Evolutionary conservation across 257 asterid species (phyloP).

Genomic region (Agastache rugosa): DNA sequence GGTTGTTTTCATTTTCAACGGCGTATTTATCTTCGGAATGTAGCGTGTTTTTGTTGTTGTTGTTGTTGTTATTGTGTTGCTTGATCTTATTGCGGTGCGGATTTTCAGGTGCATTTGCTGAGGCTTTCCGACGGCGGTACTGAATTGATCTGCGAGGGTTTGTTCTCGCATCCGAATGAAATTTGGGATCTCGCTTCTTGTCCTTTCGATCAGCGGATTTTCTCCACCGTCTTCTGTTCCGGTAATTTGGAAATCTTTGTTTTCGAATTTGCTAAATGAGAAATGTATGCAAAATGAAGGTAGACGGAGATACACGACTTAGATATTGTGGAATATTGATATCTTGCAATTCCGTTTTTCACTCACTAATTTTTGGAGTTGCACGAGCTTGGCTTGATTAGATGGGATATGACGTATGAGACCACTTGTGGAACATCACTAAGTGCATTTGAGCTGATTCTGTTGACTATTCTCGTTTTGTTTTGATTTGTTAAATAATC

Average conservation of each 20-base stretch:
- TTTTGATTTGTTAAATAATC: conserved; percentile 18
- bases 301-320: background rate
- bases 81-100: conserved; percentile 34
- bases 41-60: conserved; percentile 13
- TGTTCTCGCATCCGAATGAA: conserved; percentile 90
- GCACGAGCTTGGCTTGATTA: conserved; percentile 24
- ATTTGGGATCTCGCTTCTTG: conserved; percentile 97
- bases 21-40: background rate
- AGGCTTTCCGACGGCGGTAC: conserved; percentile 78
- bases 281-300: background rate
- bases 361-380: conserved; percentile 14
- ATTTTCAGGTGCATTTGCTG: conserved; percentile 83
- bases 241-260: conserved; percentile 46
- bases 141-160: conserved; percentile 92
- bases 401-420: conserved; percentile 16
- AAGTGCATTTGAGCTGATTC: conserved; percentile 29
- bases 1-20: conserved; percentile 42
- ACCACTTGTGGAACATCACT: conserved; percentile 15
- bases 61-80: conserved; percentile 17
- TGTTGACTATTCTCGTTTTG: background rate
- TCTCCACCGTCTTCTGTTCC: conserved; percentile 89
- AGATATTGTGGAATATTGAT: background rate
- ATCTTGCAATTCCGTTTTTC: background rate
- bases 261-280: conserved; percentile 27
- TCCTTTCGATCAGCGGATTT: conserved; percentile 92